Conservation (phyloP, 192 early-diverging fungal species). For the Coemansia sp. region DNA sequence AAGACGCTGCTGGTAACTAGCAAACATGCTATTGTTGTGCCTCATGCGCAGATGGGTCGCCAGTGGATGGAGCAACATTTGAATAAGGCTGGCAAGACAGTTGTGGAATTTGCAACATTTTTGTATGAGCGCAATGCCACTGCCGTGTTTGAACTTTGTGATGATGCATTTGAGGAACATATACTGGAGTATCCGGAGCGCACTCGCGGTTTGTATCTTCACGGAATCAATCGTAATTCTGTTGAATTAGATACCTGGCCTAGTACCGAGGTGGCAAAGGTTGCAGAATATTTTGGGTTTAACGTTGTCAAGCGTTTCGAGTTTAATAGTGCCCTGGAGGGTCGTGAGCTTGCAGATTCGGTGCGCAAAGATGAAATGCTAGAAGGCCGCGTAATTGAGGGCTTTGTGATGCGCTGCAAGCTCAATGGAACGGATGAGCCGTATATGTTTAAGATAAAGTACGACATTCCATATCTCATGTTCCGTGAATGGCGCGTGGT, state of each 20-base stretch:
- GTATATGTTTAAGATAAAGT: constrained; percentile 90
- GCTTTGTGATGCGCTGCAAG: constrained; percentile 86
- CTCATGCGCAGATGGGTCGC: constrained; percentile 62
- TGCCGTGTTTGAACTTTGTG: constrained; percentile 81
- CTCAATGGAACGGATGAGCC: constrained; percentile 21
- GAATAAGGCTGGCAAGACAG: constrained; percentile 53
- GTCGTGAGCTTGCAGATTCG: constrained; percentile 67
- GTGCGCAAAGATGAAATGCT: constrained; percentile 66
- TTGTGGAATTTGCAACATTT: constrained; percentile 71
- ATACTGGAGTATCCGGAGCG: constrained; percentile 82
- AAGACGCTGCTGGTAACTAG: constrained; percentile 76
- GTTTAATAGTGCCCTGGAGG: constrained; percentile 61
- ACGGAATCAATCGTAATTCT: constrained; percentile 87
- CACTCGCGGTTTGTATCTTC: constrained; percentile 80
- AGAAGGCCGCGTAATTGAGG: constrained; percentile 77
- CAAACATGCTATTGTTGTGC: constrained; percentile 68
- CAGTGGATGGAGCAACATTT: constrained; percentile 78
- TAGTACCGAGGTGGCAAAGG: constrained; percentile 59
- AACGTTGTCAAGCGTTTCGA: constrained; percentile 55
- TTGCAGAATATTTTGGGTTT: constrained; percentile 79
- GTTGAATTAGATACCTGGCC: constrained; percentile 69
- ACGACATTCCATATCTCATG: constrained; percentile 91
- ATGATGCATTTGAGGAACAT: constrained; percentile 96
- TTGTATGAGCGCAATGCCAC: constrained; percentile 73
- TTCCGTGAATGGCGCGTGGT: constrained; percentile 97